Base-by-base conservation (phyloP, 228 moss, liverwort and hornwort genomes). In the Sphagnum magellanicum region DNA sequence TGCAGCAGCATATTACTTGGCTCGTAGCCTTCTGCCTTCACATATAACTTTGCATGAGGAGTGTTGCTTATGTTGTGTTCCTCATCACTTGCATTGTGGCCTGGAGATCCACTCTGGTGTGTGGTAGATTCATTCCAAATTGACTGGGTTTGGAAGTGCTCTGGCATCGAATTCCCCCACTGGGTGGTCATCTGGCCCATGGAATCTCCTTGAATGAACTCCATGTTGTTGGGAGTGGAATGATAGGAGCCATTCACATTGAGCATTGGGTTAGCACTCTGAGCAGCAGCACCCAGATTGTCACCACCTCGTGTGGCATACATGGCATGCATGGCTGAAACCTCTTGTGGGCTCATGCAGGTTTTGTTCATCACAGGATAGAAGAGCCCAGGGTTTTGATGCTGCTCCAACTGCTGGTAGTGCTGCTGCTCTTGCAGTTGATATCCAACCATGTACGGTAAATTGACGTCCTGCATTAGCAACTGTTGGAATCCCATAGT, bases 401-500 rank as follows among this genome's bases (percentile, higher is more conserved):
- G 81, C 60, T 57, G 2, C 0, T 69, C 66, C 16, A 17, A 78
- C 10, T 81, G 66, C 4, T 69, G 66, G 59, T 73, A 82, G 4
- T 75, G 79, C 47, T 64, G 52, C 4, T 75, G 79, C 50, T 71
- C 77, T 3, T 53, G 71, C 15, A 66, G 71, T 12, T 16, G 52
- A 48, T 76, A 79, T 70, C 79, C 81, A 4, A 76, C 72, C 0
- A 78, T 63, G 55, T 78, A 80, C 1, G 72, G 48, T 47, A 74
- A 81, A 67, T 64, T 81, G 16, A 81, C 67, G 1, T 85, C 85
- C 47, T 81, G 81, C 3, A 79, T 16, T 0, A 85, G 48, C 79
- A 85, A 70, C 16, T 85, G 85, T 70, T 85, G 85, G 46, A 85
- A 85, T 9, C 74, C 74, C 51, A 76, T 74, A 68, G 75, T 84